Conservation (phyloP, 2,329 filamentous ascomycete species). For the Cercospora sesami region DNA sequence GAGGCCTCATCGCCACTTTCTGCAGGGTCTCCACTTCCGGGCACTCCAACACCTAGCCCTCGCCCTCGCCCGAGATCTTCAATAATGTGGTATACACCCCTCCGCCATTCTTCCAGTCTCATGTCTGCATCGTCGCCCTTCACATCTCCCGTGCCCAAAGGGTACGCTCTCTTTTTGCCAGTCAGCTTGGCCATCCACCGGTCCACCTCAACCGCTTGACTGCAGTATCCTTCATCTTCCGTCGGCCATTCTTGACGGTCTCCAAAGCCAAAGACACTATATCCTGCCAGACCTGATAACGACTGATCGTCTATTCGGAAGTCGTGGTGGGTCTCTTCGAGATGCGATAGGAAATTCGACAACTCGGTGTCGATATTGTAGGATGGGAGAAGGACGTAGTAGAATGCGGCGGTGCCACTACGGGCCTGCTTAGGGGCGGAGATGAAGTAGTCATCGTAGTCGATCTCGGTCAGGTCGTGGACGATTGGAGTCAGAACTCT, state of each 20-base stretch:
- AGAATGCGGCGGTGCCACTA: conserved; percentile 64
- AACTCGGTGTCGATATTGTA: conserved; percentile 96
- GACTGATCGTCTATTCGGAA: conserved; percentile 93
- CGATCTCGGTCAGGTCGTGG: conserved; percentile 78
- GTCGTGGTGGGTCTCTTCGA: conserved; percentile 92
- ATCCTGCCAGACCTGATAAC: conserved; percentile 73
- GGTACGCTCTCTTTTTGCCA: conserved; percentile 79
- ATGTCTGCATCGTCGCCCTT: conserved; percentile 63
- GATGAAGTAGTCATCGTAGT: conserved; percentile 92
- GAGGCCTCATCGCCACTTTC: conserved; percentile 80
- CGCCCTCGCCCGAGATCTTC: conserved; percentile 56
- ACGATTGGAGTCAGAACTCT: conserved; percentile 61
- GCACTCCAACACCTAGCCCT: conserved; percentile 64
- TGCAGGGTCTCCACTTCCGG: conserved; percentile 76
- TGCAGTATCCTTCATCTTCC: conserved; percentile 87
- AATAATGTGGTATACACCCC: conserved; percentile 72
- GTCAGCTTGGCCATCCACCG: conserved; percentile 98
- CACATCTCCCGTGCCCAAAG: conserved; percentile 82
- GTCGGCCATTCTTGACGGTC: conserved; percentile 90
- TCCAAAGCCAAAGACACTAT: conserved; percentile 91
- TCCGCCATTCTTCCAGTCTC: conserved; percentile 73
- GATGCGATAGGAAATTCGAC: conserved; percentile 80
- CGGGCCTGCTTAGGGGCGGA: conserved; percentile 69
- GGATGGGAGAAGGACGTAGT: conserved; percentile 80
- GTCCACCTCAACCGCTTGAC: conserved; percentile 85